Evolutionary conservation across 2,329 filamentous ascomycete species (phyloP).

Genomic region (Diaporthe velutina): DNA sequence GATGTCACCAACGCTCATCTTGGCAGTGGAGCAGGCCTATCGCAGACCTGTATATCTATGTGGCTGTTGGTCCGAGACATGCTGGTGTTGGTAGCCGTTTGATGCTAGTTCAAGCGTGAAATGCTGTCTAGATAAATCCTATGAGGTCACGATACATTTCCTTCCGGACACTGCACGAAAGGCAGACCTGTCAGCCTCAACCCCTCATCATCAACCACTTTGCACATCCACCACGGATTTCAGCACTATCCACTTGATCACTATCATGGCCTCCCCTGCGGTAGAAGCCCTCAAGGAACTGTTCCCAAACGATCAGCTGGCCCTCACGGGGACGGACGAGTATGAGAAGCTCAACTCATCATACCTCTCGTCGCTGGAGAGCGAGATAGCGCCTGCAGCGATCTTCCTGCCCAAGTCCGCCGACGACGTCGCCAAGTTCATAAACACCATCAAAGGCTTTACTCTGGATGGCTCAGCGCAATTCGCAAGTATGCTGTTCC

Average conservation of each 20-base stretch:
- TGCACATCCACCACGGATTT: too few relatives aligned
- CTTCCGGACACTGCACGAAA: too few relatives aligned
- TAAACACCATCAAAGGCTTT: conserved; percentile 34
- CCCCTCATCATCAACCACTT: too few relatives aligned
- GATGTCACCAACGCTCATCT: too few relatives aligned
- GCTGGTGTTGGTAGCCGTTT: too few relatives aligned
- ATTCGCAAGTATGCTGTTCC: conserved; percentile 48
- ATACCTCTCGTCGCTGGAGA: conserved; percentile 40
- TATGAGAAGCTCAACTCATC: conserved; percentile 36
- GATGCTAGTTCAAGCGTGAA: too few relatives aligned
- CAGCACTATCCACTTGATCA: not conserved
- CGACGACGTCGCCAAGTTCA: conserved; percentile 39
- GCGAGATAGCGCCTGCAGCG: conserved; percentile 36
- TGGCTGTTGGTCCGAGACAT: too few relatives aligned
- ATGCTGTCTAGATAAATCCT: too few relatives aligned
- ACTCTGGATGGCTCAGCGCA: conserved; percentile 14
- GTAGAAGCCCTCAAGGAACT: not conserved
- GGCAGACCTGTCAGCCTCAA: too few relatives aligned
- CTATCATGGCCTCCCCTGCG: not conserved
- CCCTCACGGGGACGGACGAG: conserved; percentile 29
- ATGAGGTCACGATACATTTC: too few relatives aligned
- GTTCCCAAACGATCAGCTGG: not conserved
- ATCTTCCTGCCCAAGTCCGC: conserved; percentile 40
- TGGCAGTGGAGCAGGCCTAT: too few relatives aligned
- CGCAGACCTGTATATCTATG: too few relatives aligned